phyloP scores from a whole-genome alignment of 1,284 basidiomycete genomes.

The Trametes hirsuta region DNA sequence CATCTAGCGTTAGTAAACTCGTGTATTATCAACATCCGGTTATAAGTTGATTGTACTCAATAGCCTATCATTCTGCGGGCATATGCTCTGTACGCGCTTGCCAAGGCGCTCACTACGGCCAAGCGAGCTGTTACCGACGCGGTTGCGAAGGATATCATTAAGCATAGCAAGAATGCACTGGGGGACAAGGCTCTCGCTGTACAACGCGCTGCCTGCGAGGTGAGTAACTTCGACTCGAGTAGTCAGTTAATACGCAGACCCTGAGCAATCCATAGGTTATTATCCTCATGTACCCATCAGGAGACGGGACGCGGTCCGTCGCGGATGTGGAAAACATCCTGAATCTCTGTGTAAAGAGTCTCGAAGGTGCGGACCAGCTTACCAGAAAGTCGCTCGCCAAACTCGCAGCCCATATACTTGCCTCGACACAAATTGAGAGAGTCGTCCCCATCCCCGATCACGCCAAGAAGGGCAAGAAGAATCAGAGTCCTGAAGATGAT shows the following conservation, averaged over 20 bases:
- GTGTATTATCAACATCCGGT: background rate
- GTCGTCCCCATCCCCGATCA: slow-evolving; percentile 51
- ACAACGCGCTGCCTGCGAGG: slow-evolving; percentile 84
- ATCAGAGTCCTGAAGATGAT: slow-evolving; percentile 55
- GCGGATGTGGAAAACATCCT: slow-evolving; percentile 81
- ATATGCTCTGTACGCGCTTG: slow-evolving; percentile 78
- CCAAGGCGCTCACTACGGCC: slow-evolving; percentile 77
- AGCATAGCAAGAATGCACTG: slow-evolving; percentile 78
- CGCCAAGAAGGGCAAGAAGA: slow-evolving; percentile 68
- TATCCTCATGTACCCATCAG: slow-evolving; percentile 64
- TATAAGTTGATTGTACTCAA: background rate
- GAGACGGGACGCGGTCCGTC: slow-evolving; percentile 53
- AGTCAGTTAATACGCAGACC: background rate
- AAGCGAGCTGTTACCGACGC: slow-evolving; percentile 85
- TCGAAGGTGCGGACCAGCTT: slow-evolving; percentile 84
- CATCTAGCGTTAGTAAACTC: slow-evolving; percentile 61
- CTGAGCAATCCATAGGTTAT: slow-evolving; percentile 51
- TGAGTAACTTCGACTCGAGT: slow-evolving; percentile 37
- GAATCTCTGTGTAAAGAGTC: slow-evolving; percentile 68
- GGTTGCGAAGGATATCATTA: slow-evolving; percentile 81
- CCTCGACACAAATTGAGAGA: slow-evolving; percentile 82
- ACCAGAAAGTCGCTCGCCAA: slow-evolving; percentile 82
- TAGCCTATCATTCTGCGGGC: slow-evolving; percentile 83
- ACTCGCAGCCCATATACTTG: slow-evolving; percentile 83
- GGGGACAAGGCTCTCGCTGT: slow-evolving; percentile 87